phyloP scores from a whole-genome alignment of 208 protist genomes.

The Tritrichomonas musculus region DNA sequence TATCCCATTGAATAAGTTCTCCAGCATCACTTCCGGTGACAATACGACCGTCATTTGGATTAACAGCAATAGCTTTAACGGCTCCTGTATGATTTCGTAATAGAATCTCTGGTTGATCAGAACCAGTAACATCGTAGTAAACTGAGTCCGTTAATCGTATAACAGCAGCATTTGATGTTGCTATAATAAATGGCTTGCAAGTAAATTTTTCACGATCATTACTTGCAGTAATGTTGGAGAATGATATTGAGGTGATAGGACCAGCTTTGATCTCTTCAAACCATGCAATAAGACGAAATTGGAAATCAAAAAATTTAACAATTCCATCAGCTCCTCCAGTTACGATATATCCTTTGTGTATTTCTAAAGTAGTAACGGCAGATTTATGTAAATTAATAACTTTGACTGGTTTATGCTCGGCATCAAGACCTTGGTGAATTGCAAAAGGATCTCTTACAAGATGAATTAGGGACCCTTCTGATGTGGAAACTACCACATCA shows the following conservation, averaged over 20 bases:
- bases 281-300: slow-evolving; percentile 79
- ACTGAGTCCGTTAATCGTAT: not conserved
- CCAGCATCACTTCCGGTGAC: not conserved
- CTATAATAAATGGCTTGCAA: slow-evolving; percentile 10
- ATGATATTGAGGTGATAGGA: slow-evolving; percentile 75
- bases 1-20: slow-evolving; percentile 26
- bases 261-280: slow-evolving; percentile 81
- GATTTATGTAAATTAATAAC: not conserved
- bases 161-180: not conserved
- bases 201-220: not conserved
- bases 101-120: not conserved
- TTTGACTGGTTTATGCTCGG: slow-evolving; percentile 31
- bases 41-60: slow-evolving; percentile 18
- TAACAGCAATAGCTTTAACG: slow-evolving; percentile 16
- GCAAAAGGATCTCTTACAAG: slow-evolving; percentile 4
- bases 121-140: not conserved
- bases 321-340: slow-evolving; percentile 78
- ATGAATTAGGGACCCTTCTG: not conserved
- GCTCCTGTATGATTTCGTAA: not conserved
- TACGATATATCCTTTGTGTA: slow-evolving; percentile 58
- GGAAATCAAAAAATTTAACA: slow-evolving; percentile 78
- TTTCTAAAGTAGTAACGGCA: not conserved
- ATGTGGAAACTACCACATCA: slow-evolving; percentile 4
- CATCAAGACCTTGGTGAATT: not conserved
- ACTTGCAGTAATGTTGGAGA: slow-evolving; percentile 45